phyloP scores from a whole-genome alignment of 106 monocot genomes.

The Chionographis japonica region DNA sequence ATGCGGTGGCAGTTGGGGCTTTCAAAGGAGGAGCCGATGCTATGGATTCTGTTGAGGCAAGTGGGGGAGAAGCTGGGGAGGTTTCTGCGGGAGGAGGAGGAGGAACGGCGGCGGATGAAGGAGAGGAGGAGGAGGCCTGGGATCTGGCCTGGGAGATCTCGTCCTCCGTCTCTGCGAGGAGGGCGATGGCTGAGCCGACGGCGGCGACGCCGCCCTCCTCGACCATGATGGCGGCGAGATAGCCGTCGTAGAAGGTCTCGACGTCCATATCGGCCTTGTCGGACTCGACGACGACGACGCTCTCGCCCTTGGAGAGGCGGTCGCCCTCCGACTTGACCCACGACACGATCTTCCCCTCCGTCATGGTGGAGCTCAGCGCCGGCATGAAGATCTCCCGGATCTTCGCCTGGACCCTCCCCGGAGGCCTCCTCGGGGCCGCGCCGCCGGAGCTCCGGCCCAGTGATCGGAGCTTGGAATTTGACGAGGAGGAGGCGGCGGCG shows the following conservation, averaged over 20 bases:
- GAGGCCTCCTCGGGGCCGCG: neutral
- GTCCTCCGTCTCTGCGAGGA: conserved; percentile 61
- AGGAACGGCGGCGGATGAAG: conserved; percentile 7
- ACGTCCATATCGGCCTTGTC: conserved; percentile 92
- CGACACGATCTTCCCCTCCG: conserved; percentile 68
- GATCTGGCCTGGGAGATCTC: conserved; percentile 50
- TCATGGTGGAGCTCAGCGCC: conserved; percentile 72
- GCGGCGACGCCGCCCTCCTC: conserved; percentile 45
- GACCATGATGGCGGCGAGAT: conserved; percentile 60
- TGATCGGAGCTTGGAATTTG: no score
- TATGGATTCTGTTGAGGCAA: neutral
- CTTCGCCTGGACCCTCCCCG: conserved; percentile 33
- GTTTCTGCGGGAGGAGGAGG: neutral
- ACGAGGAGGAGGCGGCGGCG: neutral
- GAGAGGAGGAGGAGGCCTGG: conserved; percentile 18
- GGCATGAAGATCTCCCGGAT: conserved; percentile 90
- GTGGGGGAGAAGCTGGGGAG: neutral
- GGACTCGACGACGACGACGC: conserved; percentile 74
- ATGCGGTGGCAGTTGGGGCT: neutral
- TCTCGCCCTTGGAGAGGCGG: conserved; percentile 57
- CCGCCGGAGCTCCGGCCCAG: neutral
- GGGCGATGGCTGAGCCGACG: conserved; percentile 73
- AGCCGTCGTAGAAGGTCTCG: conserved; percentile 78
- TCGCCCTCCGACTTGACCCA: conserved; percentile 72
- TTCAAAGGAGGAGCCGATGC: conserved; percentile 9